A percentile compares a stretch with the other conserved stretches of the same genome.
Evolutionary conservation across 352 stramenopile species (phyloP).

Genomic region (Phytophthora fragariaefolia): DNA sequence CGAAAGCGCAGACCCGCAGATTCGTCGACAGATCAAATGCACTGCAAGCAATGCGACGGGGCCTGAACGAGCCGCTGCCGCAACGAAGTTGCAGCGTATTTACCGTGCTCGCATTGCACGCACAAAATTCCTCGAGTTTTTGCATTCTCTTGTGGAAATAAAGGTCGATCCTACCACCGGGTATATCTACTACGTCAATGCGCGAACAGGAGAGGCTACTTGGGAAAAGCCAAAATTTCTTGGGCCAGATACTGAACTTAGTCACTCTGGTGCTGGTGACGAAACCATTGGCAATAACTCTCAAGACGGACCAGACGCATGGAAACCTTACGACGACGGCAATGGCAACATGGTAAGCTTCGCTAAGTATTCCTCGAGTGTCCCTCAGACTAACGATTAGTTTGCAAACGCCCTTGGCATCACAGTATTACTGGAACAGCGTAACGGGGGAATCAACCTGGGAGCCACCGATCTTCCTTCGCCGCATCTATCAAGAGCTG

Average conservation of each 20-base stretch:
- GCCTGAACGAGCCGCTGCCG: conserved; percentile 60
- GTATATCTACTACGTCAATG: conserved; percentile 67
- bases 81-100: conserved; percentile 73
- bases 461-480: conserved; percentile 63
- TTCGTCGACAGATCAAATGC: conserved; percentile 31
- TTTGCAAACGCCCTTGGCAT: too few relatives aligned
- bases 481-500: conserved; percentile 63
- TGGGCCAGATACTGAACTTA: neutral
- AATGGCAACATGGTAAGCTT: conserved; percentile 65
- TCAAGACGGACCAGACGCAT: conserved; percentile 37
- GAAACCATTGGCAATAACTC: conserved; percentile 16
- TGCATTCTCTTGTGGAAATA: conserved; percentile 64
- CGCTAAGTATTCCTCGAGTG: too few relatives aligned
- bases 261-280: neutral
- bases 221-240: conserved; percentile 58
- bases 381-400: too few relatives aligned
- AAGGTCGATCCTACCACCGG: conserved; percentile 53
- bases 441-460: conserved; percentile 67
- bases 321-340: conserved; percentile 66
- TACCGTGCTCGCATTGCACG: conserved; percentile 71
- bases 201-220: conserved; percentile 61
- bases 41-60: conserved; percentile 69
- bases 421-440: conserved; percentile 79
- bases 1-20: conserved; percentile 21
- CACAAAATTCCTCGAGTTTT: conserved; percentile 62